Evolutionary conservation across 179 eudicot genomes (phyloP).

Genomic region (Beta corolliflora): DNA sequence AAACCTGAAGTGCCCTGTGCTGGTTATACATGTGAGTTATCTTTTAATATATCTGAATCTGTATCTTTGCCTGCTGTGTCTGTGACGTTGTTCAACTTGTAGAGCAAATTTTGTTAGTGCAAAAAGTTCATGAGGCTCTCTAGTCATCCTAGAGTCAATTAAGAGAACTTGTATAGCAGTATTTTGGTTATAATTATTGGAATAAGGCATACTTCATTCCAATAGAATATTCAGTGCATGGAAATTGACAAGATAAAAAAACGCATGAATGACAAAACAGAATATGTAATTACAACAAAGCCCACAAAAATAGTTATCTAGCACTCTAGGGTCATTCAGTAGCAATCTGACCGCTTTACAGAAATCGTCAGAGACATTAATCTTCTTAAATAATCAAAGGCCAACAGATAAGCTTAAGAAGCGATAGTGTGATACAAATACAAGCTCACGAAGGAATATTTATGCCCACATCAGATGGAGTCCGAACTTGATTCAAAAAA

Average conservation of each 20-base stretch:
- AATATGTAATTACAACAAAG: background rate
- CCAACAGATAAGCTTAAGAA: background rate
- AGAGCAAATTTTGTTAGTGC: background rate
- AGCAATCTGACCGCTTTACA: background rate
- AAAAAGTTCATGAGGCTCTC: background rate
- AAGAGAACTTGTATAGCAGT: background rate
- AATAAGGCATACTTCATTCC: too few relatives aligned
- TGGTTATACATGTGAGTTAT: conserved; percentile 91
- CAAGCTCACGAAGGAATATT: background rate
- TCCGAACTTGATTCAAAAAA: background rate
- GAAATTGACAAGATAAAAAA: conserved; percentile 27
- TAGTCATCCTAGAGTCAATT: background rate
- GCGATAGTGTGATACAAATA: background rate
- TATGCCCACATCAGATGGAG: background rate
- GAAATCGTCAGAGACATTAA: background rate
- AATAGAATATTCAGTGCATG: conserved; percentile 15
- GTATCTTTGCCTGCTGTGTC: background rate
- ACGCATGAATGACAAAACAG: background rate
- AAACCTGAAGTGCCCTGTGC: conserved; percentile 87
- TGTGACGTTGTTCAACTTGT: background rate
- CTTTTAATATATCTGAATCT: background rate
- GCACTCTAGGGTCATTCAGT: background rate
- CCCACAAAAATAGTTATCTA: background rate
- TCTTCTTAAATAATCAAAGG: background rate
- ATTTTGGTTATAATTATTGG: too few relatives aligned